phyloP scores from a whole-genome alignment of 768 basidiomycete species.

The Termitomyces sp. region DNA sequence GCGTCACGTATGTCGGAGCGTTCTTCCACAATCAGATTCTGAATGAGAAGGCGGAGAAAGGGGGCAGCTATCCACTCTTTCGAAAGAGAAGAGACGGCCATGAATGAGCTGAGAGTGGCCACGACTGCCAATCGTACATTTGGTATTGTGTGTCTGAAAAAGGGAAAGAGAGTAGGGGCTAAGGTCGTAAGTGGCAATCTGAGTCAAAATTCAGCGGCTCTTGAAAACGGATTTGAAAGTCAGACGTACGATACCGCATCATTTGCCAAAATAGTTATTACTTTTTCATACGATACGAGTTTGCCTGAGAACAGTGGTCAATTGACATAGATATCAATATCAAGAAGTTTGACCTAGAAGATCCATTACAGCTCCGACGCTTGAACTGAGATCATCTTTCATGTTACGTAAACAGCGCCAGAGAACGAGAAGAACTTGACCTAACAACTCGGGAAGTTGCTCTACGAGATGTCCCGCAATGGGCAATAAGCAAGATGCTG shows the following conservation, averaged over 20 bases:
- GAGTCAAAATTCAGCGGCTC: background rate
- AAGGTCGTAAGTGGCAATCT: constrained; percentile 81
- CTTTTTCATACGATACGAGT: constrained; percentile 73
- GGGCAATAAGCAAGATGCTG: constrained; percentile 87
- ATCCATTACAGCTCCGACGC: constrained; percentile 97
- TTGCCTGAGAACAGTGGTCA: constrained; percentile 49
- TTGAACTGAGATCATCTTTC: constrained; percentile 96
- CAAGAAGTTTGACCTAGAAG: constrained; percentile 61
- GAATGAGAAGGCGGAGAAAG: constrained; percentile 84
- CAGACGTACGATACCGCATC: constrained; percentile 61
- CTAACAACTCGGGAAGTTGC: constrained; percentile 67
- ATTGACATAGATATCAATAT: background rate
- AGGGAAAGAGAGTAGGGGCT: constrained; percentile 87
- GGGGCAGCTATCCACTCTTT: constrained; percentile 76
- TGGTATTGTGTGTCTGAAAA: constrained; percentile 95
- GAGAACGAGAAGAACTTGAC: constrained; percentile 74
- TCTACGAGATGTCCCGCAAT: constrained; percentile 80
- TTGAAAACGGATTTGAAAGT: background rate
- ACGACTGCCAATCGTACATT: constrained; percentile 92
- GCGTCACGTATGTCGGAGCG: constrained; percentile 76
- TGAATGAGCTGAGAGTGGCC: constrained; percentile 83
- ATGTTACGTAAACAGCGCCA: constrained; percentile 91
- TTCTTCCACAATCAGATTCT: constrained; percentile 93
- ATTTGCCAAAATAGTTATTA: constrained; percentile 72
- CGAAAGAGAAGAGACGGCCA: constrained; percentile 69